A percentile compares a stretch with the other conserved stretches of the same genome.
phyloP scores from a whole-genome alignment of 768 basidiomycete genomes.

The Amanita jacksonii region DNA sequence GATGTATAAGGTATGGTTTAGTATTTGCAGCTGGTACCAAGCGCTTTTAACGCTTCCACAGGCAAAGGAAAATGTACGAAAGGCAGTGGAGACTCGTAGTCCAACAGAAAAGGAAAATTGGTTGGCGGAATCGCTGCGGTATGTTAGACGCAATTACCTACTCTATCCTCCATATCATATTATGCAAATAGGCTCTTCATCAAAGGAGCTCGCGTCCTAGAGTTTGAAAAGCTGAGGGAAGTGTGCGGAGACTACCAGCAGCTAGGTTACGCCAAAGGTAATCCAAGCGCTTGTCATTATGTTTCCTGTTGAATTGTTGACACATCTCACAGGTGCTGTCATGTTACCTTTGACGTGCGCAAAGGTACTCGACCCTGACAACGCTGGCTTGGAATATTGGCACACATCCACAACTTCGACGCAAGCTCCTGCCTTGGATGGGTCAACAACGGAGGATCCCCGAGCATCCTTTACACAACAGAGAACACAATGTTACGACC shows the following conservation, averaged over 20 bases:
- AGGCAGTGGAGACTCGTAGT: slow-evolving; percentile 75
- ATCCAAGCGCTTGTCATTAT: slow-evolving; percentile 1
- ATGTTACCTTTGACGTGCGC: slow-evolving; percentile 83
- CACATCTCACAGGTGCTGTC: slow-evolving; percentile 55
- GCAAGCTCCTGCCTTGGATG: slow-evolving; percentile 43
- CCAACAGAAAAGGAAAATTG: slow-evolving; percentile 65
- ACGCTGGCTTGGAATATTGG: slow-evolving; percentile 72
- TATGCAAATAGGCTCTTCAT: slow-evolving; percentile 58
- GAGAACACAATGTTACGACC: slow-evolving; percentile 69
- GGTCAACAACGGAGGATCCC: slow-evolving; percentile 39
- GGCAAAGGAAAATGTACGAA: slow-evolving; percentile 91
- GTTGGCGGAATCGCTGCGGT: slow-evolving; percentile 85
- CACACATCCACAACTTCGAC: slow-evolving; percentile 22
- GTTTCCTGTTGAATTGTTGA: neutral
- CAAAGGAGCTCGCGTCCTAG: slow-evolving; percentile 79
- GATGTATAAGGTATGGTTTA: slow-evolving; percentile 71
- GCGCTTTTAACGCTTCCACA: slow-evolving; percentile 20
- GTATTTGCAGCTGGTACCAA: slow-evolving; percentile 2
- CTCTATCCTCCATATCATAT: slow-evolving; percentile 5
- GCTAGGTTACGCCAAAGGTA: slow-evolving; percentile 76
- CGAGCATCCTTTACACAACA: neutral
- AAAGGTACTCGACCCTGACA: slow-evolving; percentile 64
- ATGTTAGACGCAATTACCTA: slow-evolving; percentile 13
- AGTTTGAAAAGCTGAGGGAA: slow-evolving; percentile 77
- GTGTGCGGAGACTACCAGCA: slow-evolving; percentile 86